Evolutionary conservation across 1,139 yeast species (phyloP).

Genomic region (Geotrichum restrictum): DNA sequence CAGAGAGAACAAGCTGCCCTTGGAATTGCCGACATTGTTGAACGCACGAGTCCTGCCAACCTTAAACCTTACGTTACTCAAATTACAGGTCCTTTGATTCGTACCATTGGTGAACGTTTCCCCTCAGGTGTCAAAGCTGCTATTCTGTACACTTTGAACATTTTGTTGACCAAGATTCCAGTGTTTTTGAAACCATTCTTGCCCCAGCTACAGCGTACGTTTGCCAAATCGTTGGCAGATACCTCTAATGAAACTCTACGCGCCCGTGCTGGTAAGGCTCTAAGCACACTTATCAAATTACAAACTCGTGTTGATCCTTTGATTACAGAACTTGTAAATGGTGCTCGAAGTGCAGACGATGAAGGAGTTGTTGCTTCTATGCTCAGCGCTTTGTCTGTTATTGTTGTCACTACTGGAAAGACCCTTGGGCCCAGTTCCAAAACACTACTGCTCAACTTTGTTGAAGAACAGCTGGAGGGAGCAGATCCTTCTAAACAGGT

Average conservation of each 20-base stretch:
- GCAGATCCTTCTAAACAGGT: conserved; percentile 35
- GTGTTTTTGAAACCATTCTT: conserved; percentile 89
- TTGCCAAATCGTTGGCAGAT: conserved; percentile 86
- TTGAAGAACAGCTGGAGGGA: conserved; percentile 48
- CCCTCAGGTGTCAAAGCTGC: conserved; percentile 88
- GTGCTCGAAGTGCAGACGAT: conserved; percentile 58
- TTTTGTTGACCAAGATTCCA: conserved; percentile 76
- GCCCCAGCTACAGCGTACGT: conserved; percentile 96
- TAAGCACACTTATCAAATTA: conserved; percentile 79
- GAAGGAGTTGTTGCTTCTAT: conserved; percentile 78
- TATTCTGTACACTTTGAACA: conserved; percentile 76
- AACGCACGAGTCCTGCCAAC: conserved; percentile 75
- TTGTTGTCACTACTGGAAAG: conserved; percentile 73
- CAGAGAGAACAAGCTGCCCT: conserved; percentile 83
- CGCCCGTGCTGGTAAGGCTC: conserved; percentile 82
- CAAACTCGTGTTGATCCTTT: conserved; percentile 95
- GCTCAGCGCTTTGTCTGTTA: conserved; percentile 80
- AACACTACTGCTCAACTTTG: conserved; percentile 62
- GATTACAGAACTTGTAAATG: conserved; percentile 74
- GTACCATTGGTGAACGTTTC: conserved; percentile 96
- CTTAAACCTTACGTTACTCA: conserved; percentile 87
- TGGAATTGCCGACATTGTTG: conserved; percentile 84
- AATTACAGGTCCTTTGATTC: conserved; percentile 94
- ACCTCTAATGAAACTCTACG: conserved; percentile 65
- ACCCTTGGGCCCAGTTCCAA: conserved; percentile 74